Conservation (phyloP, 108 stramenopile genomes). For the Cyclotella baltica region DNA sequence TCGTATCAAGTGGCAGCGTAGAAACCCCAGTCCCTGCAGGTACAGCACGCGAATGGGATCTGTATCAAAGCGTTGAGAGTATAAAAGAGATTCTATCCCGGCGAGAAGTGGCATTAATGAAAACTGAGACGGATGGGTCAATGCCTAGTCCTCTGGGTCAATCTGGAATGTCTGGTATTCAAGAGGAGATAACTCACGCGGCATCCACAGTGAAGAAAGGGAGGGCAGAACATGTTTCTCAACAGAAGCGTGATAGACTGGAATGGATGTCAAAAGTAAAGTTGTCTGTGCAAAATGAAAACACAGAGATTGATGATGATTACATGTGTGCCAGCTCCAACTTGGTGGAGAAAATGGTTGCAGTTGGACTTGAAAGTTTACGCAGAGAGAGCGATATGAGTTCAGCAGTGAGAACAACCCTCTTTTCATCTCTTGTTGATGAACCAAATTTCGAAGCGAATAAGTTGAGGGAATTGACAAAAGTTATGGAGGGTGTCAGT, state of each 20-base stretch:
- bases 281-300: neutral
- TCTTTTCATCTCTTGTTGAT: constrained; percentile 10
- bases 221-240: constrained; percentile 3
- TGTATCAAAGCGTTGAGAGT: constrained; percentile 27
- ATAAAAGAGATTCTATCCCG: constrained; percentile 32
- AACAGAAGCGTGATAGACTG: constrained; percentile 2
- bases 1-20: neutral
- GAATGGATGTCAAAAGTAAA: constrained; percentile 19
- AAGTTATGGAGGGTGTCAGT: constrained; percentile 7
- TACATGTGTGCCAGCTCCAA: constrained; percentile 28
- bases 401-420: constrained; percentile 14
- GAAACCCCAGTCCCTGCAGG: constrained; percentile 16
- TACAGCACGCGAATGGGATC: constrained; percentile 49
- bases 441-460: neutral
- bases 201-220: neutral
- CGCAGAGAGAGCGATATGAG: constrained; percentile 34
- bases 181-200: neutral
- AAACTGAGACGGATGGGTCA: constrained; percentile 7
- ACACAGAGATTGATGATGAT: neutral
- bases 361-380: constrained; percentile 34
- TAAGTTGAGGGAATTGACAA: constrained; percentile 5
- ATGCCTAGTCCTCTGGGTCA: constrained; percentile 17
- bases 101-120: neutral
- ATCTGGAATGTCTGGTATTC: constrained; percentile 15
- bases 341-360: constrained; percentile 39